Percentiles rank a stretch among this genome's conserved stretches.
Evolutionary conservation across 169 alveolate species (phyloP).

Genomic region (Plasmodium inui): DNA sequence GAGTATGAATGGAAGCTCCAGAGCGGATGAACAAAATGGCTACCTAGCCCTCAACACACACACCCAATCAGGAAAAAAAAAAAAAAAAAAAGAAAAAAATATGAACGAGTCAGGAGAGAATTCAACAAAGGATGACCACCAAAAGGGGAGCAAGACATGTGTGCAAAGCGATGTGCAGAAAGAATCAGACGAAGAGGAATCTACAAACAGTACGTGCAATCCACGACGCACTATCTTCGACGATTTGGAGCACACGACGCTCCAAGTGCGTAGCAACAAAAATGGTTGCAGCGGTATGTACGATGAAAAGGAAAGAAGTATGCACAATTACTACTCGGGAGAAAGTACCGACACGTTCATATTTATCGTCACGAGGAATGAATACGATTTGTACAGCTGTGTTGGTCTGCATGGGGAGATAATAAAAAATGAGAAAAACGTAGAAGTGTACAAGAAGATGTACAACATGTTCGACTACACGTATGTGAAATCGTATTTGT

Average conservation of each 20-base stretch:
- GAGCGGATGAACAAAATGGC: not conserved
- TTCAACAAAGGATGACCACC: not conserved
- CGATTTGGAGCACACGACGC: not conserved
- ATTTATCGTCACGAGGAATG: constrained; percentile 60
- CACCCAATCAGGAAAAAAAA: not conserved
- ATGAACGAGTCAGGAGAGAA: constrained; percentile 35
- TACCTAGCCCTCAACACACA: not conserved
- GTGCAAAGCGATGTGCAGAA: not conserved
- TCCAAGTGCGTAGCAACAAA: not conserved
- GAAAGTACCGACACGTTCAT: constrained; percentile 55
- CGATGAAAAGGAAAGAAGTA: constrained; percentile 20
- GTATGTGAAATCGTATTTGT: not conserved
- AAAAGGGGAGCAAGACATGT: not conserved
- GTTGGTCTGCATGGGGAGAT: constrained; percentile 75
- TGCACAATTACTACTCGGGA: constrained; percentile 58
- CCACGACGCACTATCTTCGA: not conserved
- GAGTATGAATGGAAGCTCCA: not conserved
- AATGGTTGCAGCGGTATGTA: not conserved
- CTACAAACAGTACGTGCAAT: not conserved
- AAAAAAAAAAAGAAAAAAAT: not conserved
- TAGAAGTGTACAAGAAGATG: constrained; percentile 48
- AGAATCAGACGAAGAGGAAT: not conserved
- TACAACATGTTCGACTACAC: constrained; percentile 46
- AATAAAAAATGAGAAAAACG: constrained; percentile 62
- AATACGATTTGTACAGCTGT: constrained; percentile 42